Percentiles rank a stretch among this genome's conserved stretches.
Evolutionary conservation across 148 eudicot species (phyloP).

Genomic region (Vaccinium corymbosum): DNA sequence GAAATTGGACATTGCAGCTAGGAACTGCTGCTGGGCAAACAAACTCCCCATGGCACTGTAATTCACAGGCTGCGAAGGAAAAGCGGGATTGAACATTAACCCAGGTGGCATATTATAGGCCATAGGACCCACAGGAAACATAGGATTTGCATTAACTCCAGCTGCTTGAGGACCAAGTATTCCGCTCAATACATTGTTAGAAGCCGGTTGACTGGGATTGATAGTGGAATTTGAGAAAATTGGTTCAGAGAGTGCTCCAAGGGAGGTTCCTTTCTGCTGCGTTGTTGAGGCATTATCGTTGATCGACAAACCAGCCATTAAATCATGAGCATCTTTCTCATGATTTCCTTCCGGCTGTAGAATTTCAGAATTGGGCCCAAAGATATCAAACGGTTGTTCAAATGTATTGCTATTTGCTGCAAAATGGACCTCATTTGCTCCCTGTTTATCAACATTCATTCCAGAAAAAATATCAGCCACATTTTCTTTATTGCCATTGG

Average conservation of each 20-base stretch:
- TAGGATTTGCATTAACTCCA: slow-evolving; percentile 40
- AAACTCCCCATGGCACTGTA: slow-evolving; percentile 64
- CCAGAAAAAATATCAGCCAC: slow-evolving; percentile 75
- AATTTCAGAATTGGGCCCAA: slow-evolving; percentile 49
- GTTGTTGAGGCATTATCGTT: slow-evolving; percentile 36
- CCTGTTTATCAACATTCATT: slow-evolving; percentile 48
- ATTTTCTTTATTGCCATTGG: slow-evolving; percentile 42
- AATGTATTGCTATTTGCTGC: slow-evolving; percentile 26
- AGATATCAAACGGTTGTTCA: slow-evolving; percentile 61
- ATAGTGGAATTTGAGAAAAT: slow-evolving; percentile 27
- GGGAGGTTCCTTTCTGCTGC: slow-evolving; percentile 32
- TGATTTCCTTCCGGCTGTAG: slow-evolving; percentile 27
- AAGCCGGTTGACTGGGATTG: slow-evolving; percentile 32
- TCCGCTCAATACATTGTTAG: slow-evolving; percentile 30
- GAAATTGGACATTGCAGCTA: slow-evolving; percentile 83
- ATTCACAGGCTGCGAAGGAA: slow-evolving; percentile 59
- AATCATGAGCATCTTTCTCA: slow-evolving; percentile 36
- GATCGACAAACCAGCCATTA: slow-evolving; percentile 64
- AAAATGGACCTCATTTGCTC: slow-evolving; percentile 24
- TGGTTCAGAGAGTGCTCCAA: slow-evolving; percentile 29
- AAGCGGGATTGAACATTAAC: slow-evolving; percentile 55
- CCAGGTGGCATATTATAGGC: slow-evolving; percentile 61
- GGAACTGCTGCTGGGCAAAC: slow-evolving; percentile 71
- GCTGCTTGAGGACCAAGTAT: slow-evolving; percentile 41
- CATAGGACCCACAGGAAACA: slow-evolving; percentile 58